Evolutionary conservation across 2,329 filamentous ascomycete species (phyloP).

Genomic region (Pseudogymnoascus verrucosus): DNA sequence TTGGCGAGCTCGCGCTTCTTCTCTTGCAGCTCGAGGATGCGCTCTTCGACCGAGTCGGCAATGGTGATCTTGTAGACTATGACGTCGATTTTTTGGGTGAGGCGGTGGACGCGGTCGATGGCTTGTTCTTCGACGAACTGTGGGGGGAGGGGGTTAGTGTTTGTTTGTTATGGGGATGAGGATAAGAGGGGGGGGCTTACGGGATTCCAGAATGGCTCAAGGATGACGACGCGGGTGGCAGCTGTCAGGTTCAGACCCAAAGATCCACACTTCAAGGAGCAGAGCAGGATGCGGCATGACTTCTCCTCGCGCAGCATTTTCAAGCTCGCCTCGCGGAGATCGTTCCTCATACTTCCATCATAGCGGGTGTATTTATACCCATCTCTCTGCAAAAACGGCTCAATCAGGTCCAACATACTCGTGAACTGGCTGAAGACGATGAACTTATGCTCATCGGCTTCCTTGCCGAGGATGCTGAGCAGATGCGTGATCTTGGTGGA

Average conservation of each 20-base stretch:
- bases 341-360: conserved; percentile 91
- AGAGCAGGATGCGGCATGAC: conserved; percentile 74
- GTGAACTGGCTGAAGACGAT: conserved; percentile 99
- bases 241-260: conserved; percentile 91
- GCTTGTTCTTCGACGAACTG: conserved; percentile 95
- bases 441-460: conserved; percentile 80
- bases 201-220: conserved; percentile 98
- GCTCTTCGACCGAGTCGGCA: conserved; percentile 77
- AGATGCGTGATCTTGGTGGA: conserved; percentile 92
- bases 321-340: conserved; percentile 80
- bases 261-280: conserved; percentile 88
- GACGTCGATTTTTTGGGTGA: conserved; percentile 92
- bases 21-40: conserved; percentile 89
- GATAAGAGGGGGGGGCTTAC: conserved; percentile 37
- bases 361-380: conserved; percentile 79
- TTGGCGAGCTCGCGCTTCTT: conserved; percentile 89
- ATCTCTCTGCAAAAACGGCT: conserved; percentile 74
- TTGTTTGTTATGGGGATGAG: not conserved
- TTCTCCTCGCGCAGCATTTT: conserved; percentile 66
- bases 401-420: conserved; percentile 92
- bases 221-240: conserved; percentile 83
- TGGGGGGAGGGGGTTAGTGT: not conserved
- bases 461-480: conserved; percentile 69
- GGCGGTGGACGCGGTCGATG: conserved; percentile 95
- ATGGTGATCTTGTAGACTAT: conserved; percentile 93